A percentile compares a stretch with the other conserved stretches of the same genome.
Conservation (phyloP, 176 grass and related monocot species). For the Secale cereale region DNA sequence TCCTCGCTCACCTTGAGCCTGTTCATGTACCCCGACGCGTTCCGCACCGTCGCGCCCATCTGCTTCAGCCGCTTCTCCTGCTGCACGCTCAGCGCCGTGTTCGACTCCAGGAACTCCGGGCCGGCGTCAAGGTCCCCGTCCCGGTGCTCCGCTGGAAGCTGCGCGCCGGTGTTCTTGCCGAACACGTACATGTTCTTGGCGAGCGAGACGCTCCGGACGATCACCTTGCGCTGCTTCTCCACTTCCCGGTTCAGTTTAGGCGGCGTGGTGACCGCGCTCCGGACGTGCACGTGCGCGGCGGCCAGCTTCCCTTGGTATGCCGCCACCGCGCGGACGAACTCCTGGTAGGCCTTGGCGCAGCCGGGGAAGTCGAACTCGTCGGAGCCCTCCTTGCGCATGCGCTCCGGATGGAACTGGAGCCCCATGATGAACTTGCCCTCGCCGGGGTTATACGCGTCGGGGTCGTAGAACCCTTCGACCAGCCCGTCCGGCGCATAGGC, state of each 20-base stretch:
- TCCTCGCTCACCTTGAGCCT: constrained; percentile 51
- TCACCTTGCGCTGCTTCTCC: constrained; percentile 64
- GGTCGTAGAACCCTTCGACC: constrained; percentile 82
- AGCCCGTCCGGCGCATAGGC: constrained; percentile 67
- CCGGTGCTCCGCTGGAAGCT: not conserved
- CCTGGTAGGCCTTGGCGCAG: constrained; percentile 72
- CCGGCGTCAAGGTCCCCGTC: constrained; percentile 45
- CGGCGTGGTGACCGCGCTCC: not conserved
- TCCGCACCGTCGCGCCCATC: constrained; percentile 93
- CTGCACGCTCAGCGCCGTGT: constrained; percentile 67
- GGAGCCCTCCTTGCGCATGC: constrained; percentile 59
- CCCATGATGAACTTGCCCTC: constrained; percentile 94
- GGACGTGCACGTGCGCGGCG: not conserved
- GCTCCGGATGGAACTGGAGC: constrained; percentile 90
- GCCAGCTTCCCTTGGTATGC: constrained; percentile 61
- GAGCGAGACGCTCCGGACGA: constrained; percentile 62
- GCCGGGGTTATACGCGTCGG: constrained; percentile 57
- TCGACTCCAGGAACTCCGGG: constrained; percentile 68
- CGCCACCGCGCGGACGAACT: constrained; percentile 77
- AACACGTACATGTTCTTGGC: constrained; percentile 71
- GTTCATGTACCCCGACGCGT: constrained; percentile 69
- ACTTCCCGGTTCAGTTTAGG: constrained; percentile 42
- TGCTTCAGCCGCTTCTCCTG: constrained; percentile 96
- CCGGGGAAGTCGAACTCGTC: constrained; percentile 86
- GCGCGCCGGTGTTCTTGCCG: not conserved